Conservation (phyloP, 2,329 filamentous ascomycete genomes). For the Ascosphaera apis region DNA sequence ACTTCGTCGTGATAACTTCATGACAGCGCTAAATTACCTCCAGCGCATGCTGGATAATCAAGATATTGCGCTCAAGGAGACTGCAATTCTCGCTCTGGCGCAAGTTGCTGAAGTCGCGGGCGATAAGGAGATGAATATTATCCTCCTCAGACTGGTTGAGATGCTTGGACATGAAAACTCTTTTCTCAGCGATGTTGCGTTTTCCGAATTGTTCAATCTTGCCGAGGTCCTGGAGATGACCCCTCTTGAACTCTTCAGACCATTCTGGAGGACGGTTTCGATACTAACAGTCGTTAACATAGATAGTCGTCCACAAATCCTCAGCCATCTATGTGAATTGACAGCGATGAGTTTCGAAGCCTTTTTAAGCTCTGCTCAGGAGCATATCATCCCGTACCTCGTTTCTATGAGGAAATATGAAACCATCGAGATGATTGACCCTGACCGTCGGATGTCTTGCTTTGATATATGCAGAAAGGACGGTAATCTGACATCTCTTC, state of each 20-base stretch:
- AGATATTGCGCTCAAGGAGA: slow-evolving; percentile 49
- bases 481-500: slow-evolving; percentile 33
- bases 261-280: slow-evolving; percentile 74
- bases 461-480: slow-evolving; percentile 40
- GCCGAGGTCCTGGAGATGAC: slow-evolving; percentile 40
- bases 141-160: slow-evolving; percentile 61
- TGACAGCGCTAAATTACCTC: slow-evolving; percentile 46
- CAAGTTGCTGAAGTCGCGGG: slow-evolving; percentile 32
- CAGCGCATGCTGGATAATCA: slow-evolving; percentile 48
- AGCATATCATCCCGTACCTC: slow-evolving; percentile 64
- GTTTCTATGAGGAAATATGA: slow-evolving; percentile 58
- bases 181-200: slow-evolving; percentile 58
- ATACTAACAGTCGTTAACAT: slow-evolving; percentile 67
- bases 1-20: slow-evolving; percentile 39
- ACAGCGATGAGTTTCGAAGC: slow-evolving; percentile 52
- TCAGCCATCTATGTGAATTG: slow-evolving; percentile 56
- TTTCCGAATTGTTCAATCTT: slow-evolving; percentile 54
- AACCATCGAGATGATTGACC: slow-evolving; percentile 58
- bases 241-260: slow-evolving; percentile 48
- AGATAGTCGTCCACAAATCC: slow-evolving; percentile 56
- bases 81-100: slow-evolving; percentile 44
- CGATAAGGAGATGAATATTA: slow-evolving; percentile 68
- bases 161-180: slow-evolving; percentile 68
- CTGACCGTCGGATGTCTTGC: slow-evolving; percentile 27
- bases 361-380: slow-evolving; percentile 47